Conservation (phyloP, 192 early-diverging fungal species). For the Diversispora epigaea region DNA sequence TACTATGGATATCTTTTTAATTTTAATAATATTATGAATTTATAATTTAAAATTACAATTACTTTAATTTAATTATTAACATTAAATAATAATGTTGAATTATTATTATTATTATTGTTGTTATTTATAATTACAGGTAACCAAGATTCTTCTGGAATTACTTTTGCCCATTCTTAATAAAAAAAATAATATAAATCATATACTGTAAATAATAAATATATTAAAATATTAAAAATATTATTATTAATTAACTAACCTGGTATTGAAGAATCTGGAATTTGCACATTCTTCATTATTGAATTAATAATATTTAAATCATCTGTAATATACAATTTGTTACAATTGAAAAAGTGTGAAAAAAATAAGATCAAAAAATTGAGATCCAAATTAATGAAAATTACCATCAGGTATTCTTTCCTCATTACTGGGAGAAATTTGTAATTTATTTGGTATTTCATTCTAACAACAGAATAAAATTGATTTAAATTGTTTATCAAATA, state of each 20-base stretch:
- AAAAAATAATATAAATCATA: not conserved
- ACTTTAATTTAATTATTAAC: too few species aligned
- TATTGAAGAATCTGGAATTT: not conserved
- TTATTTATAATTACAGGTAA: slow-evolving; percentile 9
- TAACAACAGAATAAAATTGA: not conserved
- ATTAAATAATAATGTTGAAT: not conserved
- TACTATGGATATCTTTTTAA: too few species aligned
- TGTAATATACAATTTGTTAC: not conserved
- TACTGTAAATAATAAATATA: not conserved
- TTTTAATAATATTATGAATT: too few species aligned
- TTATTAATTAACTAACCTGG: not conserved
- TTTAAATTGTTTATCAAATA: not conserved
- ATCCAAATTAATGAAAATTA: not conserved
- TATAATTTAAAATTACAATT: too few species aligned
- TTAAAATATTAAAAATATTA: not conserved
- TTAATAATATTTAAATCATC: not conserved
- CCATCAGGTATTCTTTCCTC: slow-evolving; percentile 7
- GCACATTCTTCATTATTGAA: slow-evolving; percentile 9
- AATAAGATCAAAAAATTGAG: not conserved
- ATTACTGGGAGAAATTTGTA: slow-evolving; percentile 1
- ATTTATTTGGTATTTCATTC: not conserved
- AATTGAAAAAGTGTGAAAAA: not conserved
- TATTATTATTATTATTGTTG: not conserved
- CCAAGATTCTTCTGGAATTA: slow-evolving; percentile 16
- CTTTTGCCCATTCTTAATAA: slow-evolving; percentile 17